A percentile compares a stretch with the other conserved stretches of the same genome.
phyloP scores from a whole-genome alignment of 352 stramenopile species.

The Blastocystis sp. region DNA sequence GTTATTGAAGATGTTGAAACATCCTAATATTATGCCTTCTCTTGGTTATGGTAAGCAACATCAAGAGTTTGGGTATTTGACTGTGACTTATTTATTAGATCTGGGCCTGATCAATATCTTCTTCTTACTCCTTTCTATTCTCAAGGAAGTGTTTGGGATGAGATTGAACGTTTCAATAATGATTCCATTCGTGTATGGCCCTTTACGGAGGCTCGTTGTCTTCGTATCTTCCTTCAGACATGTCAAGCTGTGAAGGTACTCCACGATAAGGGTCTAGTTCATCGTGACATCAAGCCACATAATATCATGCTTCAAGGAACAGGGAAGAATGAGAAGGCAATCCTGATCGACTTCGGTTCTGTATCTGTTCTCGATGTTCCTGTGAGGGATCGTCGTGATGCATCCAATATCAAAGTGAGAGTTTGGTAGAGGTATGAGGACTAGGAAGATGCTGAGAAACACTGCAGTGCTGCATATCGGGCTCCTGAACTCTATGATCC shows the following conservation, averaged over 20 bases:
- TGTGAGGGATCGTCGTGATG: slow-evolving; percentile 31
- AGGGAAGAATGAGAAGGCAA: slow-evolving; percentile 15
- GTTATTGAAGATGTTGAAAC: slow-evolving; percentile 32
- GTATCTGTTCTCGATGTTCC: slow-evolving; percentile 6
- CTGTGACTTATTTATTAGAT: too few relatives aligned
- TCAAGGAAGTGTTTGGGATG: slow-evolving; percentile 38
- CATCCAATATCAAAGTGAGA: slow-evolving; percentile 37
- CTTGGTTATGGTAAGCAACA: slow-evolving; percentile 28
- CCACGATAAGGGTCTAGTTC: slow-evolving; percentile 57
- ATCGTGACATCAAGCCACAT: slow-evolving; percentile 62
- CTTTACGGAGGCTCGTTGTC: slow-evolving; percentile 50
- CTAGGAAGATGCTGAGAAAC: slow-evolving; percentile 59
- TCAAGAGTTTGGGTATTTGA: not conserved
- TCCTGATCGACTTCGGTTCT: slow-evolving; percentile 60
- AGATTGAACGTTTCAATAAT: slow-evolving; percentile 35
- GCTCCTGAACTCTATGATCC: slow-evolving; percentile 61
- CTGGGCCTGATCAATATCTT: not conserved
- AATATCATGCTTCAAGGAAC: slow-evolving; percentile 60
- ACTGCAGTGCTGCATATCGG: slow-evolving; percentile 62
- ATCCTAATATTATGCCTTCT: slow-evolving; percentile 52
- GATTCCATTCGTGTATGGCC: slow-evolving; percentile 53
- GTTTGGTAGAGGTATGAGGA: not conserved
- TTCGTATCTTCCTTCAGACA: slow-evolving; percentile 41
- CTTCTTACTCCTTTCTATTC: slow-evolving; percentile 50
- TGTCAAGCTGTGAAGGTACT: slow-evolving; percentile 56